Percentiles rank a stretch among this genome's conserved stretches.
Conservation (phyloP, 306 rosid species). For the Malus sieversii region DNA sequence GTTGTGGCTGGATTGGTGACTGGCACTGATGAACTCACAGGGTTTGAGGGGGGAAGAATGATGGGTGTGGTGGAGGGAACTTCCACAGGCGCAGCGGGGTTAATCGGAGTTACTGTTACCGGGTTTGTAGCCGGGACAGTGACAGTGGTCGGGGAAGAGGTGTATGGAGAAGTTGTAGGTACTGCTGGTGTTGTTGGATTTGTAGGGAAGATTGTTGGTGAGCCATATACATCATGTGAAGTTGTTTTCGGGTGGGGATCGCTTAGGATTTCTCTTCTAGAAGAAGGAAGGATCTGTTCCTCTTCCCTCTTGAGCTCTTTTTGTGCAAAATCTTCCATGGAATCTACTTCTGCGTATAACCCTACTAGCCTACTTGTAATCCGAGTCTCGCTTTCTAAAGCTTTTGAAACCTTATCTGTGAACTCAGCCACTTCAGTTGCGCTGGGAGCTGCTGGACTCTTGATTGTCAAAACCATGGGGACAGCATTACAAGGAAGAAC, state of each 20-base stretch:
- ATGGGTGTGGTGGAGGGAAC: constrained; percentile 64
- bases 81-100: constrained; percentile 39
- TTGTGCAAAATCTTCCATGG: constrained; percentile 35
- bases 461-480: constrained; percentile 43
- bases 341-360: constrained; percentile 37
- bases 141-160: constrained; percentile 50
- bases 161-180: constrained; percentile 39
- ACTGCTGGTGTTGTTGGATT: constrained; percentile 36
- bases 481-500: constrained; percentile 39
- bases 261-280: constrained; percentile 30
- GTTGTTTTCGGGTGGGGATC: constrained; percentile 30
- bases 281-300: constrained; percentile 29
- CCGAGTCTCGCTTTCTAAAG: constrained; percentile 33
- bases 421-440: constrained; percentile 38
- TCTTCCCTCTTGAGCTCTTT: constrained; percentile 42
- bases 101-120: constrained; percentile 43
- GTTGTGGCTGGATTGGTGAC: constrained; percentile 40
- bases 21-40: constrained; percentile 43
- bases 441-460: constrained; percentile 27
- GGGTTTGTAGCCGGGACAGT: constrained; percentile 76
- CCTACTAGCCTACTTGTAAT: constrained; percentile 34
- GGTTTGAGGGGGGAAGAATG: constrained; percentile 42
- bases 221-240: constrained; percentile 30
- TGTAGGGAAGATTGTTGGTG: constrained; percentile 53
- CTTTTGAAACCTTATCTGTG: constrained; percentile 28